These are phyloP conservation scores for Infundibulicybe gibba DNA, from an alignment of 768 basidiomycete species.

Conservation along the genomic window DNA sequence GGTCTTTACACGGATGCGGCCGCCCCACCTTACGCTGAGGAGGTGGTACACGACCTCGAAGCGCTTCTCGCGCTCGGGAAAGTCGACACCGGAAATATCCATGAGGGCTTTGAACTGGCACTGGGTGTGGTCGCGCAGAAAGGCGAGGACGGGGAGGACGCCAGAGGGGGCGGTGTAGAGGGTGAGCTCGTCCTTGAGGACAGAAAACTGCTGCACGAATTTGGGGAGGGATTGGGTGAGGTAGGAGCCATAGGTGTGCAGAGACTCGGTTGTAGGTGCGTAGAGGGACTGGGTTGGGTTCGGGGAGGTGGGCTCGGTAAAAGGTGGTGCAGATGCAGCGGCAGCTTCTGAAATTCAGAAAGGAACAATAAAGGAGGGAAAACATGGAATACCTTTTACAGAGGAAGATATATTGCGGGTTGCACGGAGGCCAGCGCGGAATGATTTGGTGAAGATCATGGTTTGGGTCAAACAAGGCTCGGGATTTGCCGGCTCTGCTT, in stretches of 20 bases:
- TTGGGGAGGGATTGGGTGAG: conserved; percentile 92
- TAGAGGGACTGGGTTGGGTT: conserved; percentile 78
- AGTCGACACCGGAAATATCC: conserved; percentile 96
- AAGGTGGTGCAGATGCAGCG: conserved; percentile 71
- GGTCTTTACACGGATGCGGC: conserved; percentile 94
- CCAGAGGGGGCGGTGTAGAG: conserved; percentile 83
- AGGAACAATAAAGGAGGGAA: conserved; percentile 4
- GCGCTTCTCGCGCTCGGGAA: conserved; percentile 86
- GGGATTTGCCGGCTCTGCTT: conserved; percentile 27
- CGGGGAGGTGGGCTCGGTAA: conserved; percentile 84
- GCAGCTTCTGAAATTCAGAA: conserved; percentile 2
- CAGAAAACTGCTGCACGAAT: conserved; percentile 96
- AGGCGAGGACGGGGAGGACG: conserved; percentile 81
- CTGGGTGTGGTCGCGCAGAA: conserved; percentile 93
- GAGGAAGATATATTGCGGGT: conserved; percentile 37
- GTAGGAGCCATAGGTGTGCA: conserved; percentile 94
- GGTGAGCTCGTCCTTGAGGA: conserved; percentile 92
- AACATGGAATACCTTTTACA: conserved; percentile 39
- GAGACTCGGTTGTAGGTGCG: conserved; percentile 66
- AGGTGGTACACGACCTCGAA: conserved; percentile 98
- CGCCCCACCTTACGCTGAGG: conserved; percentile 72
- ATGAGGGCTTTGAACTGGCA: conserved; percentile 91
- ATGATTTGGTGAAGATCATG: conserved; percentile 21
- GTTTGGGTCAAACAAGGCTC: conserved; percentile 13
- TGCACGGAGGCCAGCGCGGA: conserved; percentile 37